These are phyloP conservation scores for Cercospora zeina DNA, from an alignment of 2,329 filamentous ascomycete genomes.

Conservation along the genomic window DNA sequence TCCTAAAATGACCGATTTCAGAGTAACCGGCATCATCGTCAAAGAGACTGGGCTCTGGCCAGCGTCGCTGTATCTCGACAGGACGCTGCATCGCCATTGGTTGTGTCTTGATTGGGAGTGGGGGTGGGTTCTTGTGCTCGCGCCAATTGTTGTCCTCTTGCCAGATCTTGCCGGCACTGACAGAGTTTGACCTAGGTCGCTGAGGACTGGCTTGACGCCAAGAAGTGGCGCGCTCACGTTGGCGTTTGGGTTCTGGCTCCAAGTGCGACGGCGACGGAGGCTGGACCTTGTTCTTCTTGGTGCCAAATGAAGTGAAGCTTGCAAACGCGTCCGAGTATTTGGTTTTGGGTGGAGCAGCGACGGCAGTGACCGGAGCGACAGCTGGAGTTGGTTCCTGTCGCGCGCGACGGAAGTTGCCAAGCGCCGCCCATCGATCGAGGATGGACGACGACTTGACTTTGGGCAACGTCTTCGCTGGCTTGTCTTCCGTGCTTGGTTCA, in stretches of 20 bases:
- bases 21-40: constrained; percentile 29
- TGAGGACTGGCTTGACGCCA: constrained; percentile 39
- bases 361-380: constrained; percentile 39
- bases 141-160: constrained; percentile 54
- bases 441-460: constrained; percentile 56
- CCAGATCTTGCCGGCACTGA: constrained; percentile 44
- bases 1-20: constrained; percentile 71
- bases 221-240: constrained; percentile 36
- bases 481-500: constrained; percentile 34
- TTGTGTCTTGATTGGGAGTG: constrained; percentile 25
- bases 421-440: constrained; percentile 83
- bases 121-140: constrained; percentile 41
- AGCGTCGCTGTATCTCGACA: constrained; percentile 26
- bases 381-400: constrained; percentile 49
- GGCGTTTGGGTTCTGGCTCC: constrained; percentile 19
- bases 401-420: constrained; percentile 80
- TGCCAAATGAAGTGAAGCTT: constrained; percentile 39
- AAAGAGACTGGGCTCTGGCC: constrained; percentile 42
- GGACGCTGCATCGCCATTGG: constrained; percentile 19
- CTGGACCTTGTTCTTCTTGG: constrained; percentile 39
- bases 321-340: constrained; percentile 39
- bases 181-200: constrained; percentile 39
- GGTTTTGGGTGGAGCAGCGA: constrained; percentile 41
- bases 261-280: constrained; percentile 30
- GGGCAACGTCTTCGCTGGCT: constrained; percentile 58